Base-by-base conservation (phyloP, 176 grass and related monocot genomes). In the Metroxylon sagu region DNA sequence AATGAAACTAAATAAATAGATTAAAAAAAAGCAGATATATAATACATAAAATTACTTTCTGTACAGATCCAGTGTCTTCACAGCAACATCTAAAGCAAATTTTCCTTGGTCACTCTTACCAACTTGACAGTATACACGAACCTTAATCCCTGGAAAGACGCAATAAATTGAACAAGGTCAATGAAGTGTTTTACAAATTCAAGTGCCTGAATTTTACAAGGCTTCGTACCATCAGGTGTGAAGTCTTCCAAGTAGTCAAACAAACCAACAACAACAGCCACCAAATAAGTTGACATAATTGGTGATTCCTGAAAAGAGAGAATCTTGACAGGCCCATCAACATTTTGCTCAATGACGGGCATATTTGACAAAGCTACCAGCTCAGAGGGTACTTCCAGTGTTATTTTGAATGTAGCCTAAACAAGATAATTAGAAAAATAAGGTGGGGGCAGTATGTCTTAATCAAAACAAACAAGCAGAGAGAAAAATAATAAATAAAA, bases 241-340 rank as follows among this genome's bases (percentile, higher is more conserved):
- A 72, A 79, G 74, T 61, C 86, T 85, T 96, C 91, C 60, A 96
- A 71, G 48, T 90, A 87, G 54, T 96, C 91, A 48, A 96, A 90
- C 56, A 85, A 74, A 52, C 91, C 91, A 77, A 96, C 77, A 82
- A 96, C 82, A 77, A 90, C 65, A 43, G 83, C 89, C 54, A 89
- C 82, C 57, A 95, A 73, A 75, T 96, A 96, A 53, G 92, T 96
- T 28, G 92, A 90, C 92, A 96, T 96, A 82, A 96, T 88, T 29
- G 86, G 91, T 48, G 86, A 79, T 85, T 90, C 91, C 59, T 96
- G 69, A 57, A 96, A 90, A 55, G 59, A 82, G 25, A 96, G 43
- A 66, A 35, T 75, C 82, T 87, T 96, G 53, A 77, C 76, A 73
- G 65, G 29, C 16, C 87, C 92, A 82, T 96, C 83, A 48, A 62